phyloP scores from a whole-genome alignment of 2,329 filamentous ascomycete genomes.

The Nigrospora oryzae region DNA sequence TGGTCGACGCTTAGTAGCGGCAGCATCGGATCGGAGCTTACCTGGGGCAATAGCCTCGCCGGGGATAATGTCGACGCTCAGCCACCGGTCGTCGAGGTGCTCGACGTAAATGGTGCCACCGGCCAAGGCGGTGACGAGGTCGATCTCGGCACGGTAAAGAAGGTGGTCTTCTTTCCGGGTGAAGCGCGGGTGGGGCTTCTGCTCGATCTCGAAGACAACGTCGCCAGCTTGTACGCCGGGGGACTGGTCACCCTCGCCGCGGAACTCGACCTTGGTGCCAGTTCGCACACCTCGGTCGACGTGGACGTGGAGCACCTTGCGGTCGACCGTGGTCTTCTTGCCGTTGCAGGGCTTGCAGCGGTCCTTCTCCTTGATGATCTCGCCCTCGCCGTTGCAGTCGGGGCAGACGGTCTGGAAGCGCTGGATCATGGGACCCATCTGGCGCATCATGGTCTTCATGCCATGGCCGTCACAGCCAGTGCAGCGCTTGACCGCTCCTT shows the following conservation, averaged over 20 bases:
- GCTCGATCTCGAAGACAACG: conserved; percentile 97
- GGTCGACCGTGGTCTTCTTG: conserved; percentile 96
- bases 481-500: conserved; percentile 93
- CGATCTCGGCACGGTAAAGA: conserved; percentile 90
- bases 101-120: conserved; percentile 89
- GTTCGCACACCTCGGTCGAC: conserved; percentile 90
- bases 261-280: conserved; percentile 95
- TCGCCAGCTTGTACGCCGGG: conserved; percentile 91
- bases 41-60: conserved; percentile 92
- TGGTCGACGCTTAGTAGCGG: neutral
- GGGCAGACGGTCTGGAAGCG: conserved; percentile 98
- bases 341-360: conserved; percentile 93
- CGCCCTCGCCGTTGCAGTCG: conserved; percentile 95
- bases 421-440: conserved; percentile 99
- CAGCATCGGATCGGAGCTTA: conserved; percentile 36
- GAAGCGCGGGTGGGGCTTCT: conserved; percentile 96
- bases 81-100: conserved; percentile 95
- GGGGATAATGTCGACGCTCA: conserved; percentile 84
- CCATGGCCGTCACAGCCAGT: conserved; percentile 83
- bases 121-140: conserved; percentile 87
- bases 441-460: conserved; percentile 99
- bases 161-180: conserved; percentile 94
- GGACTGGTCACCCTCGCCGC: conserved; percentile 91
- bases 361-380: conserved; percentile 94
- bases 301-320: conserved; percentile 96